Percentiles rank a stretch among this genome's conserved stretches.
Conservation (phyloP, 371 early-diverging fungal species). For the Basidiobolus meristosporus region DNA sequence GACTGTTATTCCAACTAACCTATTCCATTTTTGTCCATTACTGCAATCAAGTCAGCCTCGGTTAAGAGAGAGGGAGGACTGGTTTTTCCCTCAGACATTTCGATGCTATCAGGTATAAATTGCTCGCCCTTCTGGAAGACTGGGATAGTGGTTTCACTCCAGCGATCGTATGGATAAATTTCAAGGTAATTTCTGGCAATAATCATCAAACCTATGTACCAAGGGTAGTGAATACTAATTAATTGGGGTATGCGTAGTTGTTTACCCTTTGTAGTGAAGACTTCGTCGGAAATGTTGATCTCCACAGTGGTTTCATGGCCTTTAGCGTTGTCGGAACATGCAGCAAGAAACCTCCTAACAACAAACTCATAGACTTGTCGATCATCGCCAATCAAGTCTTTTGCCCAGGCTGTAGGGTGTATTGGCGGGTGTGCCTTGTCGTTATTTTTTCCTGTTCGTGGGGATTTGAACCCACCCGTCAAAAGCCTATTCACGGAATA, state of each 20-base stretch:
- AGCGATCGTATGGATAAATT: conserved; percentile 88
- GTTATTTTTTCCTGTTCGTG: conserved; percentile 81
- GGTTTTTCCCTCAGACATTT: conserved; percentile 56
- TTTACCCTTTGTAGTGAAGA: conserved; percentile 44
- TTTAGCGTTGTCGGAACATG: conserved; percentile 86
- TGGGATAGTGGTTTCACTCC: conserved; percentile 56
- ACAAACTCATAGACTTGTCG: conserved; percentile 82
- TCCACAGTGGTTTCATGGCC: conserved; percentile 72
- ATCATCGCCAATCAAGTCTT: conserved; percentile 46
- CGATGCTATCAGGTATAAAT: conserved; percentile 41
- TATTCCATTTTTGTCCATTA: conserved; percentile 97
- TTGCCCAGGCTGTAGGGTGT: conserved; percentile 74
- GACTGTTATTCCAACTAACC: conserved; percentile 19
- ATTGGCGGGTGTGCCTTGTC: conserved; percentile 99
- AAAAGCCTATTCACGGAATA: conserved; percentile 21
- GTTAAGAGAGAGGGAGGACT: conserved; percentile 67
- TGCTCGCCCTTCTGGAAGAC: conserved; percentile 49
- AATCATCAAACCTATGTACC: conserved; percentile 44
- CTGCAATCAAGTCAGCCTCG: conserved; percentile 83
- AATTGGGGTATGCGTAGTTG: background rate
- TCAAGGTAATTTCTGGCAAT: conserved; percentile 84
- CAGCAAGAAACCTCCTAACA: conserved; percentile 82
- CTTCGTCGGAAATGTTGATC: conserved; percentile 42
- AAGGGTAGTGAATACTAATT: background rate
- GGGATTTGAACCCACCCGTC: conserved; percentile 55